These are phyloP conservation scores for Colletotrichum siamense DNA, from an alignment of 2,329 filamentous ascomycete species.

Conservation along the genomic window DNA sequence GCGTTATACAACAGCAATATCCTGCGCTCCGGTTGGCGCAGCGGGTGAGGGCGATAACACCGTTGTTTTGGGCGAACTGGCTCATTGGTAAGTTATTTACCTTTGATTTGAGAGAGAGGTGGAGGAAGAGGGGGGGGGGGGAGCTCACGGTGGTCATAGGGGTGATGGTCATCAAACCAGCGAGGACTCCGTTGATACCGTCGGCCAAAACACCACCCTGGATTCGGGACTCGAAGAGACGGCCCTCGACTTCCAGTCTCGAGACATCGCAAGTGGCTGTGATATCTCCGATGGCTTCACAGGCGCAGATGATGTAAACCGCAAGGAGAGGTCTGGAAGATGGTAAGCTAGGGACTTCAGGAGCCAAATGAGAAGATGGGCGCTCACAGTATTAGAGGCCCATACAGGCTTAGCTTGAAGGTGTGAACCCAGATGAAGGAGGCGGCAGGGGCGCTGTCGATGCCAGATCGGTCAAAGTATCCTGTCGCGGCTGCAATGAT, in stretches of 20 bases:
- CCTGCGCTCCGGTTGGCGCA: conserved; percentile 84
- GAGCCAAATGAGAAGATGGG: neutral
- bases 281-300: conserved; percentile 82
- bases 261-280: conserved; percentile 84
- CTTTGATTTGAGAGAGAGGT: neutral
- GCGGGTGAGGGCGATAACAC: conserved; percentile 80
- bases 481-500: conserved; percentile 79
- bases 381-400: conserved; percentile 66
- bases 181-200: conserved; percentile 76
- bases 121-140: neutral
- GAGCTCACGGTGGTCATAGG: conserved; percentile 67
- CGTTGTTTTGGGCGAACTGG: conserved; percentile 81
- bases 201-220: conserved; percentile 82
- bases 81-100: neutral
- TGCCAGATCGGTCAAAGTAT: conserved; percentile 77
- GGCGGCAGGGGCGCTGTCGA: conserved; percentile 72
- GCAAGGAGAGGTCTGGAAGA: conserved; percentile 61
- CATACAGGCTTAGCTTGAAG: conserved; percentile 75
- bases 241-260: conserved; percentile 74
- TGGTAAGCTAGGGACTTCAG: neutral
- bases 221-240: conserved; percentile 76
- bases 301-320: conserved; percentile 75
- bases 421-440: conserved; percentile 84
- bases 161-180: conserved; percentile 79
- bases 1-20: conserved; percentile 78